Percentiles rank a stretch among this genome's conserved stretches.
These are phyloP conservation scores for Irpex rosettiformis DNA, from an alignment of 1,284 basidiomycete species.

Conservation along the genomic window DNA sequence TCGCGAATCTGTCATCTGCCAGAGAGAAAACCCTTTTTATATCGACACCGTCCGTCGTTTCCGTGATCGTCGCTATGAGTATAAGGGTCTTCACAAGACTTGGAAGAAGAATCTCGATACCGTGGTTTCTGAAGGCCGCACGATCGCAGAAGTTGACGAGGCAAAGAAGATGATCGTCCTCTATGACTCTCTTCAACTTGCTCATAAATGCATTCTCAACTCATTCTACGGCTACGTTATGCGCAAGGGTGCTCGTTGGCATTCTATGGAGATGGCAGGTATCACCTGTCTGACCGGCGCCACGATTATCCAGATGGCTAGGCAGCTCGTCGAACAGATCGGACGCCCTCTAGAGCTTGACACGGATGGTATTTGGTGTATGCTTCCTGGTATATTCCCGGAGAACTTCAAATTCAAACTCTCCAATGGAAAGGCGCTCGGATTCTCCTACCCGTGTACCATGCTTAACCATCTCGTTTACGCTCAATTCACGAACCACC, in stretches of 20 bases:
- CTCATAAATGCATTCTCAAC: constrained; percentile 99
- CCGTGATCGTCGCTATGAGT: constrained; percentile 97
- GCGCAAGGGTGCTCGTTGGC: constrained; percentile 99
- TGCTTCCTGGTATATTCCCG: constrained; percentile 97
- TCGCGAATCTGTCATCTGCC: constrained; percentile 95
- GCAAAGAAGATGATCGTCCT: constrained; percentile 99
- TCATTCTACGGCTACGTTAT: constrained; percentile 99
- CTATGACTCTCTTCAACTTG: constrained; percentile 98
- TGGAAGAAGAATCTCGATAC: constrained; percentile 99
- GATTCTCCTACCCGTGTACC: constrained; percentile 97
- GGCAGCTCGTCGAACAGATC: constrained; percentile 95
- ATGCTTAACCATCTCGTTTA: constrained; percentile 99
- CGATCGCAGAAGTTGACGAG: constrained; percentile 88
- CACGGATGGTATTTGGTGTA: constrained; percentile 99
- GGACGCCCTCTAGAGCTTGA: constrained; percentile 97
- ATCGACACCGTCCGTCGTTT: constrained; percentile 98
- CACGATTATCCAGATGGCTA: constrained; percentile 99
- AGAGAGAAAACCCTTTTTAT: constrained; percentile 98
- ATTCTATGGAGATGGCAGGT: constrained; percentile 99
- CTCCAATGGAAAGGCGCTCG: constrained; percentile 82
- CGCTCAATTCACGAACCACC: constrained; percentile 94
- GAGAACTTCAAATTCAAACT: constrained; percentile 98
- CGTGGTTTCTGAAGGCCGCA: constrained; percentile 61
- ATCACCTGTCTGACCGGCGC: constrained; percentile 99
- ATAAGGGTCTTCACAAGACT: constrained; percentile 98